phyloP scores from a whole-genome alignment of 805 yeast genomes.

The Ogataea angusta region DNA sequence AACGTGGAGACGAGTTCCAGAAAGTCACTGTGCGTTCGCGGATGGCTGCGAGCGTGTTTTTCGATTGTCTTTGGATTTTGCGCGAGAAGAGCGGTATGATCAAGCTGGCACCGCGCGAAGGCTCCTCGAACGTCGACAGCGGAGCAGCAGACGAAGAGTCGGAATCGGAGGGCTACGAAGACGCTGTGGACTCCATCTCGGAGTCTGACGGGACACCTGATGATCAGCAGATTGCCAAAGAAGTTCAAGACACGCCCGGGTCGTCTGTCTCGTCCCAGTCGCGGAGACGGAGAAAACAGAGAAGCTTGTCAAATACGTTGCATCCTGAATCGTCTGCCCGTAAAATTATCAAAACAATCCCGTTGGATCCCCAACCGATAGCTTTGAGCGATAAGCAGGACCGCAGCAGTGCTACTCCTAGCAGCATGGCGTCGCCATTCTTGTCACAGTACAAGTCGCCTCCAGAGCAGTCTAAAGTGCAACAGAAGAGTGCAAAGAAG shows the following conservation, averaged over 20 bases:
- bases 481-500: not conserved
- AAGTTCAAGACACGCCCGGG: constrained; percentile 20
- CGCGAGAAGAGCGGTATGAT: constrained; percentile 88
- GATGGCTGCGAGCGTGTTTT: constrained; percentile 89
- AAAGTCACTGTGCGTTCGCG: constrained; percentile 69
- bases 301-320: constrained; percentile 51
- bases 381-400: constrained; percentile 29
- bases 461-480: constrained; percentile 9
- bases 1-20: constrained; percentile 39
- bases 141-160: constrained; percentile 30
- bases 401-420: constrained; percentile 22
- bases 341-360: constrained; percentile 71
- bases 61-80: constrained; percentile 82
- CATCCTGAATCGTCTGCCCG: constrained; percentile 73
- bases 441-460: constrained; percentile 18
- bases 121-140: constrained; percentile 24
- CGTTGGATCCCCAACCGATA: constrained; percentile 81
- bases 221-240: constrained; percentile 20
- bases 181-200: constrained; percentile 13
- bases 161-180: constrained; percentile 19
- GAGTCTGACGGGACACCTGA: constrained; percentile 23
- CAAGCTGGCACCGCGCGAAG: constrained; percentile 43
- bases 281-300: constrained; percentile 33
- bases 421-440: constrained; percentile 22
- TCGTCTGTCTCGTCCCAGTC: constrained; percentile 22